Conservation (phyloP, 257 asterid genomes). For the Salvia miltiorrhiza region DNA sequence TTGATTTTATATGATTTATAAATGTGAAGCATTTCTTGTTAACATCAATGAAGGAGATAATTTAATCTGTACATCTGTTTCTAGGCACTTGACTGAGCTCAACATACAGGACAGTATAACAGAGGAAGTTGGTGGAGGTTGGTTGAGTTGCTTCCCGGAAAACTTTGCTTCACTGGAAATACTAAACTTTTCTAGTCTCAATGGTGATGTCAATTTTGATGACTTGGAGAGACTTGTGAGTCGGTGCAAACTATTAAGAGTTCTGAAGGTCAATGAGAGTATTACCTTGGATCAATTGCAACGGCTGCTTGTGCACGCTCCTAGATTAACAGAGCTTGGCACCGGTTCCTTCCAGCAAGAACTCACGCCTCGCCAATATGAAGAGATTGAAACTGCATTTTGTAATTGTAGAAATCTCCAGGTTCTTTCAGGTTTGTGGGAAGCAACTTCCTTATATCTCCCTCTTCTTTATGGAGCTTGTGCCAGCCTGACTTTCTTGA, state of each 20-base stretch:
- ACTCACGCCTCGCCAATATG: conserved; percentile 42
- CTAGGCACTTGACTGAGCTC: conserved; percentile 81
- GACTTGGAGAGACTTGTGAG: conserved; percentile 71
- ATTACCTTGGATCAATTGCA: conserved; percentile 52
- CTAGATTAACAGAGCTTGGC: conserved; percentile 61
- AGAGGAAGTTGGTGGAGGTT: conserved; percentile 56
- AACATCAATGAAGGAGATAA: neutral
- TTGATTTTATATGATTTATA: no score
- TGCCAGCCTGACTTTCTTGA: conserved; percentile 59
- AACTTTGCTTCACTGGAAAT: conserved; percentile 64
- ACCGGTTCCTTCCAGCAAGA: conserved; percentile 70
- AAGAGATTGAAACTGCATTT: conserved; percentile 50
- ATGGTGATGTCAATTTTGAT: conserved; percentile 59
- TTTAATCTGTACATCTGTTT: conserved; percentile 12
- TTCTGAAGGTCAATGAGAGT: conserved; percentile 65
- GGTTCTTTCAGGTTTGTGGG: conserved; percentile 69
- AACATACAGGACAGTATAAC: conserved; percentile 68
- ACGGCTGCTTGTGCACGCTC: conserved; percentile 49
- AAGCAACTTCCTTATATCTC: conserved; percentile 39
- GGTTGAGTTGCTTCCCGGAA: conserved; percentile 80
- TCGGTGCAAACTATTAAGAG: conserved; percentile 61
- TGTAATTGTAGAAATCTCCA: conserved; percentile 49
- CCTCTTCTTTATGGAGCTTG: conserved; percentile 75
- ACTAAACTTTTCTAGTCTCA: conserved; percentile 62
- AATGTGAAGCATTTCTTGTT: no score